Evolutionary conservation across 306 rosid genomes (phyloP).

Genomic region (Senna tora): DNA sequence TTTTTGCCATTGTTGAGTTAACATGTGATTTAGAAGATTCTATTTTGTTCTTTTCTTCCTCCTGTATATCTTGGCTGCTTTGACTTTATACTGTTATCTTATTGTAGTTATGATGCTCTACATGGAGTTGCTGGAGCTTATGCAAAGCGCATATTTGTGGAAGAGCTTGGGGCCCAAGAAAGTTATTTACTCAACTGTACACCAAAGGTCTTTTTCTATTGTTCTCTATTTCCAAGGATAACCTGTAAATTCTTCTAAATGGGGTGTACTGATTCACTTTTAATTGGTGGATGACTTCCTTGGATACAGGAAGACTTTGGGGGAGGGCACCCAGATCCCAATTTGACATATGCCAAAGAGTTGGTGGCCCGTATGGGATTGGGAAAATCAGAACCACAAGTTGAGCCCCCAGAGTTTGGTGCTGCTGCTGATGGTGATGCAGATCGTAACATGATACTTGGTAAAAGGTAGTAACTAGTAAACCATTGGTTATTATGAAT

Average conservation of each 20-base stretch:
- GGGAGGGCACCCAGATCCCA: constrained; percentile 99
- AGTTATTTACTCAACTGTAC: constrained; percentile 84
- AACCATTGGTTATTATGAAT: background rate
- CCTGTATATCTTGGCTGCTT: background rate
- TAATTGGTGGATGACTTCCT: constrained; percentile 34
- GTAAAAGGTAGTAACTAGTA: constrained; percentile 86
- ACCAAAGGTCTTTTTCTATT: constrained; percentile 72
- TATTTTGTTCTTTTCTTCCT: constrained; percentile 6
- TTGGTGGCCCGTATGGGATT: constrained; percentile 93
- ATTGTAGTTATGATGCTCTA: constrained; percentile 74
- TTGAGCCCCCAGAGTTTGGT: constrained; percentile 95
- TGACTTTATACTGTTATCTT: background rate
- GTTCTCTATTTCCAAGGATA: constrained; percentile 4
- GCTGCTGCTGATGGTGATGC: constrained; percentile 99
- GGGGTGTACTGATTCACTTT: constrained; percentile 8
- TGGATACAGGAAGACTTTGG: constrained; percentile 94
- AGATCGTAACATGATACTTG: constrained; percentile 98
- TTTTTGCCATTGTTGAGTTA: constrained; percentile 27
- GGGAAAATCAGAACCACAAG: constrained; percentile 70
- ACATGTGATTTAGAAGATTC: constrained; percentile 27
- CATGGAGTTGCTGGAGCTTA: constrained; percentile 99
- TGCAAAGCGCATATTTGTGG: constrained; percentile 90
- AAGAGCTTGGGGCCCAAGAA: constrained; percentile 97
- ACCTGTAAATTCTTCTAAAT: constrained; percentile 31
- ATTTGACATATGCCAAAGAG: constrained; percentile 96